These are phyloP conservation scores for Ustilago hordei DNA, from an alignment of 1,284 basidiomycete species.

Conservation along the genomic window DNA sequence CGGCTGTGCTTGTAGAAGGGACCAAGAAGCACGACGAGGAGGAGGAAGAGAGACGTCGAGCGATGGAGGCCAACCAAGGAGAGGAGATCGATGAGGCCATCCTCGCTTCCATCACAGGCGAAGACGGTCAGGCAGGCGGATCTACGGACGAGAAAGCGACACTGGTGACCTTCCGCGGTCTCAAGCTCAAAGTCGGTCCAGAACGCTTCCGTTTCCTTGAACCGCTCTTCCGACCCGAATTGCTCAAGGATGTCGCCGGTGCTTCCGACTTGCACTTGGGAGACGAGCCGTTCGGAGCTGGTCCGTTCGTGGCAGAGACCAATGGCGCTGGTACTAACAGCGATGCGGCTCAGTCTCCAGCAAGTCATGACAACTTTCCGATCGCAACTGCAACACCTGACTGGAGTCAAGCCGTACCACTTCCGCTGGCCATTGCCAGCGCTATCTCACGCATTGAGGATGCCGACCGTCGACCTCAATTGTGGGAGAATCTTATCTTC, in stretches of 20 bases:
- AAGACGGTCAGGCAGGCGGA: constrained; percentile 49
- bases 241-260: constrained; percentile 53
- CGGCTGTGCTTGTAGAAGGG: constrained; percentile 71
- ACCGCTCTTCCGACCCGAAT: constrained; percentile 57
- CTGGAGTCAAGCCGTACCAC: constrained; percentile 35
- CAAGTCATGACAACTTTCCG: constrained; percentile 34
- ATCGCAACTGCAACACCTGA: constrained; percentile 23
- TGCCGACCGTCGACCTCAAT: constrained; percentile 52
- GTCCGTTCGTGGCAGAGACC: constrained; percentile 25
- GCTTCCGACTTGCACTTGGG: constrained; percentile 31
- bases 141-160: constrained; percentile 49
- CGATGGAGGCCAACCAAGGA: constrained; percentile 75
- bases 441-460: constrained; percentile 54
- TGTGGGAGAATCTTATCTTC: constrained; percentile 67
- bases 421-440: constrained; percentile 52
- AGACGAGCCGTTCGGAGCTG: constrained; percentile 50
- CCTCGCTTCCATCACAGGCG: constrained; percentile 47
- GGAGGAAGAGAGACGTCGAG: constrained; percentile 75
- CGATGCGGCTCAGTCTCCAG: not conserved
- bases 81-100: constrained; percentile 45
- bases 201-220: constrained; percentile 61
- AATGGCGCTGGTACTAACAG: not conserved
- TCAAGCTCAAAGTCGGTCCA: constrained; percentile 57
- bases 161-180: constrained; percentile 56
- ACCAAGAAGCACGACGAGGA: constrained; percentile 47